Conservation (phyloP, 1,139 yeast genomes). For the Diutina mesorugosa region DNA sequence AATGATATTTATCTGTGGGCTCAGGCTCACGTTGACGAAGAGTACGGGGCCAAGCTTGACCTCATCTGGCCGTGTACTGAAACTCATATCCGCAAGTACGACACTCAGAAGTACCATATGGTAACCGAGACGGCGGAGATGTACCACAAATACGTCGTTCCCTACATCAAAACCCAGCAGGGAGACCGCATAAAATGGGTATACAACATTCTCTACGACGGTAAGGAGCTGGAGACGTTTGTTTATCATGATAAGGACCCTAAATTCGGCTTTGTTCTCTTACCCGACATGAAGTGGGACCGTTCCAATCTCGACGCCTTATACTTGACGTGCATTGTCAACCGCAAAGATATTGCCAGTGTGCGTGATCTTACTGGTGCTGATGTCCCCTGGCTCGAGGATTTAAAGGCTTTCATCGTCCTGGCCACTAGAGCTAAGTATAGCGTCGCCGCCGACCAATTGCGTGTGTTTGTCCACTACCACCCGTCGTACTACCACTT, state of each 20-base stretch:
- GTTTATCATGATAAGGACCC: slow-evolving; percentile 49
- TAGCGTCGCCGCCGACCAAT: slow-evolving; percentile 25
- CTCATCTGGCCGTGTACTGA: slow-evolving; percentile 85
- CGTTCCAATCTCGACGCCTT: slow-evolving; percentile 53
- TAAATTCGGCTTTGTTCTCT: slow-evolving; percentile 41
- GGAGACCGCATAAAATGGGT: slow-evolving; percentile 88
- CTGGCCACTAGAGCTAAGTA: slow-evolving; percentile 34
- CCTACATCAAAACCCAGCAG: slow-evolving; percentile 65
- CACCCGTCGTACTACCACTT: slow-evolving; percentile 95
- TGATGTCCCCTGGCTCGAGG: slow-evolving; percentile 46
- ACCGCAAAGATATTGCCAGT: slow-evolving; percentile 57
- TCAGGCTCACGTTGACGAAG: slow-evolving; percentile 27
- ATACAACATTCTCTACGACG: slow-evolving; percentile 64
- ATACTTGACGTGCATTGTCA: slow-evolving; percentile 70
- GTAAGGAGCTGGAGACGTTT: slow-evolving; percentile 76
- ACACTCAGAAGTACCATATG: slow-evolving; percentile 42
- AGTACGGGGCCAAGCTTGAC: slow-evolving; percentile 61
- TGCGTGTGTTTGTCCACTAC: slow-evolving; percentile 74
- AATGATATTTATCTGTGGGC: slow-evolving; percentile 89
- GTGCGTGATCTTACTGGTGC: slow-evolving; percentile 56
- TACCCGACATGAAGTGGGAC: slow-evolving; percentile 94
- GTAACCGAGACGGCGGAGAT: slow-evolving; percentile 72
- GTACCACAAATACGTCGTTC: slow-evolving; percentile 49
- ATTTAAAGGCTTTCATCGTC: slow-evolving; percentile 31
- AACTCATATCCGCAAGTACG: slow-evolving; percentile 67